Evolutionary conservation across 108 stramenopile species (phyloP), one percentile per base, ranked within the genome.

Genomic region (Nannochloropsis gaditana): DNA sequence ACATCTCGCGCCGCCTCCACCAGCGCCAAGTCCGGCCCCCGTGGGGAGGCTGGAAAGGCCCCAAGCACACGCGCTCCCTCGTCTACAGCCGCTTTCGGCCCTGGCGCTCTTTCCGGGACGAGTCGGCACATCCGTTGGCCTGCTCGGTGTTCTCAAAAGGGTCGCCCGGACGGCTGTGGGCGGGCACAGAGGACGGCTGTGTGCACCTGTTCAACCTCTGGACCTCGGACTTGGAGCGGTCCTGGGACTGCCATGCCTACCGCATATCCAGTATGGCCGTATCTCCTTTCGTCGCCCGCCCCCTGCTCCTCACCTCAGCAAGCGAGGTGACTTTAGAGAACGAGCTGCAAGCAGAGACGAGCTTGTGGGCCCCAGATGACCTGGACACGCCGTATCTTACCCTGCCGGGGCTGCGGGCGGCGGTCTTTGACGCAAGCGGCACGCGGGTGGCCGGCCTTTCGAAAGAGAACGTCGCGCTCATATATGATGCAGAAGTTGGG

Each of bases 51-150:
- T 50, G 86, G 44, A 50, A 59, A 2, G 86, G 86, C 5, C 82
- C 82, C n/a, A 81, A 82, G 79, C 86, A 83, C 3, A 81, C 82
- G n/a, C 31, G 83, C 6, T 45, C 82, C 15, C 82, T 86, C 73
- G 86, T 86, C 9, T 45, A 83, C 82, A 83, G 82, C 19, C 82
- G 86, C 11, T 86, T 86, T 82, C 86, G 86, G 10, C 86, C 82
- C 17, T 43, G 44, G 50, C 45, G 82, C 9, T 83, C 82, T 2
- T 81, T 83, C 82, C 42, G 45, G 44, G 86, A 86, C 59, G 83
- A 79, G 59, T 9, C 47, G 43, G 43, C 82, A 82, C 15, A 31
- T 19, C 59, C 59, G 41, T 17, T 44, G 19, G 82, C 86, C 21
- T 82, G 86, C 82, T 83, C 11, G 43, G 83, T 31, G n/a, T 44